Evolutionary conservation across 2,329 filamentous ascomycete species (phyloP).

Genomic region (Clonostachys rhizophaga): DNA sequence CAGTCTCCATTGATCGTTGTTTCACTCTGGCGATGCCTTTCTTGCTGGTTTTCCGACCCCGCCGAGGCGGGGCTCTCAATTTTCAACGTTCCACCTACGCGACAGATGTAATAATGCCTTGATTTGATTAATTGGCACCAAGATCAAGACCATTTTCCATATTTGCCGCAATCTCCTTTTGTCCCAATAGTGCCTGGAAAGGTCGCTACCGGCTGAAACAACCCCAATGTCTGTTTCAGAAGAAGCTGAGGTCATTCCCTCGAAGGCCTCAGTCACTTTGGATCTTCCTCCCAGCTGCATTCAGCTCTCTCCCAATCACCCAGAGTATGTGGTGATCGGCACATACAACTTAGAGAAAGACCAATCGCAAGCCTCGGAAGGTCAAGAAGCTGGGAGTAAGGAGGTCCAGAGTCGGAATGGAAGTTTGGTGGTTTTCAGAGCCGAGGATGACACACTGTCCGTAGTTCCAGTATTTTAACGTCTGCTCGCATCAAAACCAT

Average conservation of each 20-base stretch:
- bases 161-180: no score
- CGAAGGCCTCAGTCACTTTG: constrained; percentile 45
- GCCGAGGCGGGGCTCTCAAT: no score
- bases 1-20: no score
- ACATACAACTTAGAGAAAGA: constrained; percentile 72
- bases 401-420: constrained; percentile 64
- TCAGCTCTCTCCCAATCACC: constrained; percentile 62
- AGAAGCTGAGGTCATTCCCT: constrained; percentile 17
- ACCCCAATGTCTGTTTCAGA: background rate
- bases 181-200: no score
- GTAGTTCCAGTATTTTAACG: constrained; percentile 5
- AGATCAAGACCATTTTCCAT: no score
- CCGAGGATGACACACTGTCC: constrained; percentile 36
- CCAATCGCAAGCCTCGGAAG: constrained; percentile 7
- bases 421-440: constrained; percentile 63
- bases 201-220: no score
- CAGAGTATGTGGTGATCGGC: constrained; percentile 70
- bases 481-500: background rate
- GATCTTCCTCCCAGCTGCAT: constrained; percentile 73
- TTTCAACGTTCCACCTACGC: no score
- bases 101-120: no score
- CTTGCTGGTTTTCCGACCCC: no score
- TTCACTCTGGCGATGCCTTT: no score
- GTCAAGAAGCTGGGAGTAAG: constrained; percentile 11
- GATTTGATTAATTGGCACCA: no score